Conservation (phyloP, 176 grass and related monocot species). For the Rhynchospora tenuis region DNA sequence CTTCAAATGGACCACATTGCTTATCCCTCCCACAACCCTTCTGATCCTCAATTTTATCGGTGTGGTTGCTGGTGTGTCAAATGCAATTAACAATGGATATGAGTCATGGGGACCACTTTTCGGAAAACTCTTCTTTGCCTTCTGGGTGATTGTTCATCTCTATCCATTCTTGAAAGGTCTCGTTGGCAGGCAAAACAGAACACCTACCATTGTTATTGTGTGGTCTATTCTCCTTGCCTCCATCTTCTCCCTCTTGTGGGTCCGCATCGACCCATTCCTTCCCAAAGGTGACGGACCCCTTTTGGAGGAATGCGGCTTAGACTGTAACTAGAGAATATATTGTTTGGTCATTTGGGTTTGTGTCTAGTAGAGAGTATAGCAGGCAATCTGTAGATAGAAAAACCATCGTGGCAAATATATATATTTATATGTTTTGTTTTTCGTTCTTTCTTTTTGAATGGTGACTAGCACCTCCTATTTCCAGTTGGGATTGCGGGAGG, state of each 20-base stretch:
- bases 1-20: conserved; percentile 28
- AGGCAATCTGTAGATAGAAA: conserved; percentile 31
- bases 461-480: conserved; percentile 21
- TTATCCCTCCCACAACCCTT: conserved; percentile 25
- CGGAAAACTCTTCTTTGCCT: conserved; percentile 24
- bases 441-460: conserved; percentile 14
- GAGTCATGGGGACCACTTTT: conserved; percentile 27
- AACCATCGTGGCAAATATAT: conserved; percentile 12
- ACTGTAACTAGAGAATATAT: conserved; percentile 28
- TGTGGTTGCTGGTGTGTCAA: conserved; percentile 21
- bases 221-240: conserved; percentile 30
- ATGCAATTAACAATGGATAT: conserved; percentile 25
- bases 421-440: conserved; percentile 25
- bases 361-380: conserved; percentile 16
- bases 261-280: conserved; percentile 22
- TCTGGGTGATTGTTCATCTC: conserved; percentile 29
- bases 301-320: conserved; percentile 24
- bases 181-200: conserved; percentile 25
- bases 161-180: conserved; percentile 33
- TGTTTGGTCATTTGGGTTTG: conserved; percentile 2
- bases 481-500: not conserved
- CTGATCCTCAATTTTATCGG: conserved; percentile 23
- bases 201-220: conserved; percentile 26
- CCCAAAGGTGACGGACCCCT: not conserved
- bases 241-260: conserved; percentile 26